A percentile compares a stretch with the other conserved stretches of the same genome.
These are phyloP conservation scores for Trichoderma sp. DNA, from an alignment of 2,329 filamentous ascomycete genomes.

Conservation along the genomic window DNA sequence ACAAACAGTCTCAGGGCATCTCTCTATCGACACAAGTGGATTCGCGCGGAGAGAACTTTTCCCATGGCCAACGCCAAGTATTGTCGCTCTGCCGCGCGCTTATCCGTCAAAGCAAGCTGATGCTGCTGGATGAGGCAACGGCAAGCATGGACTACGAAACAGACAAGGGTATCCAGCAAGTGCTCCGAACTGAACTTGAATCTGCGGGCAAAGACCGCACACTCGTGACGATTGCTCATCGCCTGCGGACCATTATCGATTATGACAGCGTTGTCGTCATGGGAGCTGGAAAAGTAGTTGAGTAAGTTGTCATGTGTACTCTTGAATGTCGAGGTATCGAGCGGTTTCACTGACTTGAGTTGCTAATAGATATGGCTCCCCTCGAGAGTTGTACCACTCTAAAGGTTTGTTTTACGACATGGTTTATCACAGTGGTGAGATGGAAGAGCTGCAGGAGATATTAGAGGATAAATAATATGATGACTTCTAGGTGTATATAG, in stretches of 20 bases:
- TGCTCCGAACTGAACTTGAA: constrained; percentile 53
- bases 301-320: constrained; percentile 42
- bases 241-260: constrained; percentile 60
- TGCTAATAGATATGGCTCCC: constrained; percentile 46
- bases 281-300: constrained; percentile 54
- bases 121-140: constrained; percentile 61
- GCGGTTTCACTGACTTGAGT: neutral
- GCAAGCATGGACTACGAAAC: constrained; percentile 62
- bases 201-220: constrained; percentile 49
- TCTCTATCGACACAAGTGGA: constrained; percentile 51
- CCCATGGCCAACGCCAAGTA: constrained; percentile 60
- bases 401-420: constrained; percentile 55
- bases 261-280: constrained; percentile 62
- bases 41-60: constrained; percentile 57
- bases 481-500: neutral
- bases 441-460: constrained; percentile 46
- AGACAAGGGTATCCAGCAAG: constrained; percentile 56
- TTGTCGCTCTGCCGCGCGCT: constrained; percentile 59
- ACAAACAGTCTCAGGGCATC: constrained; percentile 31
- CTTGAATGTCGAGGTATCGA: neutral
- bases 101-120: constrained; percentile 55
- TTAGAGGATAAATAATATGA: constrained; percentile 30
- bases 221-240: constrained; percentile 60
- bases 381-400: constrained; percentile 48
- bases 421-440: constrained; percentile 57